A percentile compares a stretch with the other conserved stretches of the same genome.
These are phyloP conservation scores for Claviceps maximensis DNA, from an alignment of 2,329 filamentous ascomycete species.

Conservation along the genomic window DNA sequence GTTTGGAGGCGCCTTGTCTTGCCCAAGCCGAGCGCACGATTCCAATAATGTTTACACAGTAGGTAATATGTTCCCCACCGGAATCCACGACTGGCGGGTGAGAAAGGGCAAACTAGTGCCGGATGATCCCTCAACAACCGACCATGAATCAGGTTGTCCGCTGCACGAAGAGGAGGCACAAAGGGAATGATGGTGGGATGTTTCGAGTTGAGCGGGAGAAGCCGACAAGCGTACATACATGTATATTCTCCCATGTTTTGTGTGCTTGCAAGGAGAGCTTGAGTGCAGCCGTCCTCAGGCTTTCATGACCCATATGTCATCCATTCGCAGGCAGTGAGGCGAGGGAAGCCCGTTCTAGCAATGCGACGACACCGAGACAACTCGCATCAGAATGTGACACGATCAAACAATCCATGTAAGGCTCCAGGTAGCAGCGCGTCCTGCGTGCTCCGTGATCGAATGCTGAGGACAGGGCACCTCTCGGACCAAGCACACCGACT, in stretches of 20 bases:
- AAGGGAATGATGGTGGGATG: neutral
- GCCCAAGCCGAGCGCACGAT: neutral
- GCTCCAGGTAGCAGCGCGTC: neutral
- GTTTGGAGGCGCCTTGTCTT: neutral
- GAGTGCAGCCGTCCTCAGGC: neutral
- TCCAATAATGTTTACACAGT: no score
- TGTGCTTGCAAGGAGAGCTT: neutral
- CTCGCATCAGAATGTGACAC: neutral
- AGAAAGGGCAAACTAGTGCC: neutral
- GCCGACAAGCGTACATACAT: neutral
- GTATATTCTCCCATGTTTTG: no score
- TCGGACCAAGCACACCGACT: neutral
- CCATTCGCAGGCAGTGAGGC: neutral
- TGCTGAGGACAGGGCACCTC: neutral
- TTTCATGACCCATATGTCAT: neutral
- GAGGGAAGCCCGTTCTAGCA: neutral
- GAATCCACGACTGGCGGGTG: no score
- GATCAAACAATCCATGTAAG: neutral
- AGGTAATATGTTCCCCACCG: neutral
- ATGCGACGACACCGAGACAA: neutral
- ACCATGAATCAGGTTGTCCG: neutral
- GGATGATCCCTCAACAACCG: neutral
- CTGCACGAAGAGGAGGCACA: neutral
- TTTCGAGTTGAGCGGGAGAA: neutral
- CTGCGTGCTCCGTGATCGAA: neutral